A percentile compares a stretch with the other conserved stretches of the same genome.
phyloP scores from a whole-genome alignment of 2,329 filamentous ascomycete species.

The Ascomycota sp. region DNA sequence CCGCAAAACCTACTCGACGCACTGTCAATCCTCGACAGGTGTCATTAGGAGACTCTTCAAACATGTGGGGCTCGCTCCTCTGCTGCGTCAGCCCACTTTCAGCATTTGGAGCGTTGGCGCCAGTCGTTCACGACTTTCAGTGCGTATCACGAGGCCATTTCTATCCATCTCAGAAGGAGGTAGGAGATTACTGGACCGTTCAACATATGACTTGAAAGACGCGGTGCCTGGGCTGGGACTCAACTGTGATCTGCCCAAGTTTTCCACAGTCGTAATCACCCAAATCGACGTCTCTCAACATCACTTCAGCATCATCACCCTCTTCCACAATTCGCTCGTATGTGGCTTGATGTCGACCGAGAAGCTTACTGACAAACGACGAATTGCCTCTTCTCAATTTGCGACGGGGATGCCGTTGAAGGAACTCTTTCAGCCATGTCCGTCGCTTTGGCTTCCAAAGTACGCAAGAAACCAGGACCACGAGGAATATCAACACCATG shows the following conservation, averaged over 20 bases:
- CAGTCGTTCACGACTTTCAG: conserved; percentile 69
- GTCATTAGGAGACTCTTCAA: conserved; percentile 36
- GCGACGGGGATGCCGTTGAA: conserved; percentile 8
- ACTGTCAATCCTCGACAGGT: conserved; percentile 24
- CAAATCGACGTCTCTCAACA: conserved; percentile 48
- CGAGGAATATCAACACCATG: conserved; percentile 54
- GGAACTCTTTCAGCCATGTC: conserved; percentile 9
- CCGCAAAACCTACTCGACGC: too few species aligned
- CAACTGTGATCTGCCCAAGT: conserved; percentile 31
- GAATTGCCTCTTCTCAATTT: conserved; percentile 29
- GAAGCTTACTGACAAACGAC: conserved; percentile 41
- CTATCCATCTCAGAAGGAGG: conserved; percentile 33
- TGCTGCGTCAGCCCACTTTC: conserved; percentile 35
- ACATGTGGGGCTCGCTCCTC: conserved; percentile 35
- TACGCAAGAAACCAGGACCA: conserved; percentile 49
- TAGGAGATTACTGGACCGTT: conserved; percentile 27
- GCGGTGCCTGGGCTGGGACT: conserved; percentile 46
- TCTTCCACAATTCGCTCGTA: conserved; percentile 82
- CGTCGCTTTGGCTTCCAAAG: conserved; percentile 65
- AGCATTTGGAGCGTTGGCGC: conserved; percentile 32
- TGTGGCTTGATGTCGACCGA: conserved; percentile 32
- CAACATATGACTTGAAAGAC: conserved; percentile 39
- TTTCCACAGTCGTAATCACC: conserved; percentile 42
- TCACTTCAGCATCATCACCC: conserved; percentile 54
- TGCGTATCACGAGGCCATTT: conserved; percentile 57